These are phyloP conservation scores for Kalanchoe fedtschenkoi DNA, from an alignment of 164 flowering plant species.

Conservation along the genomic window DNA sequence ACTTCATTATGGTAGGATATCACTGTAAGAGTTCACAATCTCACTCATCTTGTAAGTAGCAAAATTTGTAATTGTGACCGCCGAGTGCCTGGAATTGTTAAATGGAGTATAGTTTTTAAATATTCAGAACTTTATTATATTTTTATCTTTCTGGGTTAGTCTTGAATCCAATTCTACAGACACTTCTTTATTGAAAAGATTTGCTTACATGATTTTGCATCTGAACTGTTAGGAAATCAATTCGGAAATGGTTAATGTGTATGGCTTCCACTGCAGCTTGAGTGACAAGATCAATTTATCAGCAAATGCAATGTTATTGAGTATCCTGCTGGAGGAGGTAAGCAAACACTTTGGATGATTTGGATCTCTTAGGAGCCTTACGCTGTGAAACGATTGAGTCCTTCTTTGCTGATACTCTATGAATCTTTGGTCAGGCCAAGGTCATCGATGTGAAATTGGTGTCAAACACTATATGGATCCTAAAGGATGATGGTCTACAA, in stretches of 20 bases:
- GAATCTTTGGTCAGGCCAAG: slow-evolving; percentile 34
- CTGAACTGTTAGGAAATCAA: slow-evolving; percentile 39
- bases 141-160: background rate
- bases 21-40: background rate
- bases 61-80: too few species aligned
- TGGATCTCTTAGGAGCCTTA: background rate
- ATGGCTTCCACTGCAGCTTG: slow-evolving; percentile 20
- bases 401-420: slow-evolving; percentile 3
- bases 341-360: background rate
- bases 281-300: slow-evolving; percentile 36
- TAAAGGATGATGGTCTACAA: slow-evolving; percentile 55
- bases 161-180: background rate
- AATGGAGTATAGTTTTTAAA: too few species aligned
- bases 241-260: slow-evolving; percentile 28
- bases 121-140: too few species aligned
- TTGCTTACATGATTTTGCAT: background rate
- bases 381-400: background rate
- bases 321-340: slow-evolving; percentile 50
- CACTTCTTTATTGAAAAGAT: background rate
- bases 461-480: slow-evolving; percentile 61
- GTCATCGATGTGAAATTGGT: slow-evolving; percentile 57
- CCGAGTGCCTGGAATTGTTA: too few species aligned
- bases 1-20: background rate
- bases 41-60: too few species aligned
- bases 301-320: slow-evolving; percentile 26